These are phyloP conservation scores for Vitellaria paradoxa DNA, from an alignment of 179 eudicot species.

Conservation along the genomic window DNA sequence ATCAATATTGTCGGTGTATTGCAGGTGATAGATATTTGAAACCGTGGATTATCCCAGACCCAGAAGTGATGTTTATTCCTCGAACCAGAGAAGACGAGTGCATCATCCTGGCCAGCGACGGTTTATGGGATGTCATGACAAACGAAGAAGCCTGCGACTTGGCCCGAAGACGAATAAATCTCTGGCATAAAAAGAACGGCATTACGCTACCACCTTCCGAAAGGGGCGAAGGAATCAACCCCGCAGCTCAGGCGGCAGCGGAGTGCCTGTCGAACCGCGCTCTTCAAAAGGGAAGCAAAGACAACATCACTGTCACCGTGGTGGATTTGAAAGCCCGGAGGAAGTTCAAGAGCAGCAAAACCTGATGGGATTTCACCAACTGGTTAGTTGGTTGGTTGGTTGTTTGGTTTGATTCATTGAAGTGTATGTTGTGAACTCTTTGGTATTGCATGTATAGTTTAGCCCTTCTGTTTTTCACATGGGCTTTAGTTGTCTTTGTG, in stretches of 20 bases:
- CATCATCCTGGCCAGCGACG: constrained; percentile 31
- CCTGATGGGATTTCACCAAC: no score
- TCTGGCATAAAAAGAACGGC: constrained; percentile 33
- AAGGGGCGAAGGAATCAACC: constrained; percentile 25
- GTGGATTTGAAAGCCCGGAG: constrained; percentile 32
- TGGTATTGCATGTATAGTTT: not conserved
- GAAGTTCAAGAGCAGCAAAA: constrained; percentile 20
- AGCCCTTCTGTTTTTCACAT: constrained; percentile 14
- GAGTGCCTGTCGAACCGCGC: constrained; percentile 23
- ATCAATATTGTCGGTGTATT: not conserved
- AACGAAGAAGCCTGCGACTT: constrained; percentile 31
- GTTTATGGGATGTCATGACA: constrained; percentile 36
- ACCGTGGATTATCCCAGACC: constrained; percentile 33
- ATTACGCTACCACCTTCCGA: not conserved
- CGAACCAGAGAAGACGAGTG: constrained; percentile 31
- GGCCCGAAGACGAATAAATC: constrained; percentile 25
- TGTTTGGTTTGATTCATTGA: not conserved
- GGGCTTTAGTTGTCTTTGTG: not conserved
- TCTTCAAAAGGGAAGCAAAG: constrained; percentile 33
- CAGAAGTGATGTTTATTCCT: constrained; percentile 29
- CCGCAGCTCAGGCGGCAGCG: constrained; percentile 34
- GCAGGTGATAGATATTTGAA: constrained; percentile 38
- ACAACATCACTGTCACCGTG: constrained; percentile 27
- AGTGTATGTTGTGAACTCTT: not conserved
- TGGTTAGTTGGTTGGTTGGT: no score